These are phyloP conservation scores for Tetrahymena borealis DNA, from an alignment of 73 alveolate genomes.

Conservation along the genomic window DNA sequence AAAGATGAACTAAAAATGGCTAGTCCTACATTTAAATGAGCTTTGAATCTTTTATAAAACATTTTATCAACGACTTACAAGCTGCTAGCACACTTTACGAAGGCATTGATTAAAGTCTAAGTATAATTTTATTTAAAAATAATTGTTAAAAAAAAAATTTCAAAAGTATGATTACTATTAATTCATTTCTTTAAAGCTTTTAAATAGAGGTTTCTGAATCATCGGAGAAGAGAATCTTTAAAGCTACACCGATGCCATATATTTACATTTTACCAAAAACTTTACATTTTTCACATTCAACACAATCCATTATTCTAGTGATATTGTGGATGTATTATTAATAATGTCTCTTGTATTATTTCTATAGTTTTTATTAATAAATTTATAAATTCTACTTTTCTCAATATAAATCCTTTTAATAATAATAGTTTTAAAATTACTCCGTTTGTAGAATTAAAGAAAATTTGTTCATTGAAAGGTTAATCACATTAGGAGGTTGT, in stretches of 20 bases:
- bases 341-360: constrained; percentile 40
- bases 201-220: constrained; percentile 46
- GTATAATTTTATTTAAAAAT: not conserved
- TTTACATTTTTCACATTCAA: constrained; percentile 87
- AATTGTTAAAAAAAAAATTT: not conserved
- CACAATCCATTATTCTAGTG: constrained; percentile 86
- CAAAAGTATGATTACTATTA: constrained; percentile 39
- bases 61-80: not conserved
- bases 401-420: no score
- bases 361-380: not conserved
- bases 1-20: not conserved
- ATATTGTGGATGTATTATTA: constrained; percentile 66
- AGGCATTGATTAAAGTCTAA: not conserved
- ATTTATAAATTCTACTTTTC: not conserved
- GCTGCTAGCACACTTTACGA: not conserved
- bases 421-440: no score
- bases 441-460: constrained; percentile 27
- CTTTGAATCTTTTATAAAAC: not conserved
- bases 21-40: not conserved
- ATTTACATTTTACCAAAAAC: constrained; percentile 87
- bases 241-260: constrained; percentile 86
- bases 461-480: constrained; percentile 55
- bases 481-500: constrained; percentile 43
- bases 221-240: constrained; percentile 70
- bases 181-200: constrained; percentile 58